Conservation (phyloP, 2,329 filamentous ascomycete species). For the Diplodia scrobiculata region DNA sequence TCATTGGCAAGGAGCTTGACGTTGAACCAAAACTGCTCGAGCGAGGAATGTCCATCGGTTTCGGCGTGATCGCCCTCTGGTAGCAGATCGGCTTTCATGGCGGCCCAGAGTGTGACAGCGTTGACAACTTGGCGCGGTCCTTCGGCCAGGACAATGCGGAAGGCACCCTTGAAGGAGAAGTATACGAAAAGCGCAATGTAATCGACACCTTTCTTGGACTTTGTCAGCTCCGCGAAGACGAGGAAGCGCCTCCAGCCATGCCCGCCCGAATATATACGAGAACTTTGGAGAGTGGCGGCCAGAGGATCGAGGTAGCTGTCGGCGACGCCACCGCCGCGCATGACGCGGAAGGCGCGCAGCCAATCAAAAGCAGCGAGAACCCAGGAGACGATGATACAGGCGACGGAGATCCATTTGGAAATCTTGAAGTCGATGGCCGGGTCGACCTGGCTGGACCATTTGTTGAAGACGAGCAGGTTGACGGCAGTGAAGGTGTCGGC, state of each 20-base stretch:
- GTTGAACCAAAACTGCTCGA: slow-evolving; percentile 81
- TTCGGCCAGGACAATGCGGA: slow-evolving; percentile 86
- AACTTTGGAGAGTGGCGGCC: slow-evolving; percentile 80
- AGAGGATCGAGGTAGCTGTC: slow-evolving; percentile 89
- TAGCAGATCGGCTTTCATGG: slow-evolving; percentile 75
- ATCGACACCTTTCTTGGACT: slow-evolving; percentile 85
- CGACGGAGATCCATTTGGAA: slow-evolving; percentile 92
- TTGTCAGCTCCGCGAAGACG: slow-evolving; percentile 89
- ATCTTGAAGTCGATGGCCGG: slow-evolving; percentile 75
- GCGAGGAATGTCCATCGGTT: slow-evolving; percentile 61
- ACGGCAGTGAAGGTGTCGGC: slow-evolving; percentile 93
- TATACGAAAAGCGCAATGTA: slow-evolving; percentile 91
- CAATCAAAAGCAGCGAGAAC: slow-evolving; percentile 79
- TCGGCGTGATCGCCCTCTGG: slow-evolving; percentile 58
- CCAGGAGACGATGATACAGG: slow-evolving; percentile 89
- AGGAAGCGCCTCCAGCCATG: slow-evolving; percentile 86
- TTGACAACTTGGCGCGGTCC: slow-evolving; percentile 92
- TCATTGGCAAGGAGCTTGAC: slow-evolving; percentile 70
- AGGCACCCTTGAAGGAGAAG: slow-evolving; percentile 77
- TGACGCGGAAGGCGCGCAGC: slow-evolving; percentile 75
- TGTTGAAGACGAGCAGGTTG: slow-evolving; percentile 84
- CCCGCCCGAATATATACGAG: slow-evolving; percentile 67
- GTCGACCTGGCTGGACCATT: slow-evolving; percentile 81
- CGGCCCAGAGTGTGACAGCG: slow-evolving; percentile 80
- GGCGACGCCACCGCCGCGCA: slow-evolving; percentile 80